Percentiles rank a stretch among this genome's conserved stretches.
Evolutionary conservation across 2,329 filamentous ascomycete genomes (phyloP).

Genomic region (Penicillium sp.): DNA sequence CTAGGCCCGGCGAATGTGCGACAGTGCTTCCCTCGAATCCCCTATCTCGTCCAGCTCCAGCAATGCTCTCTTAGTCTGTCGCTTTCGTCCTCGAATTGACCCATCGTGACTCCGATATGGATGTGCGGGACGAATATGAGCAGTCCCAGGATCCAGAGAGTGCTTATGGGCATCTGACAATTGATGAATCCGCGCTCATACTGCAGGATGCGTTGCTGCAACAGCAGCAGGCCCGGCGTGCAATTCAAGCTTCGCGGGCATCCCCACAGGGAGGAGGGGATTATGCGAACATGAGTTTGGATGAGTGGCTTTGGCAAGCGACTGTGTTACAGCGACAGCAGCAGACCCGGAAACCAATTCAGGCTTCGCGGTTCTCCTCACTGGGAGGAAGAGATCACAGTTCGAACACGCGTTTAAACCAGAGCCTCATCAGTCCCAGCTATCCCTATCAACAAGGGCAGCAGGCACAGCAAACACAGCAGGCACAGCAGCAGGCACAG

Average conservation of each 20-base stretch:
- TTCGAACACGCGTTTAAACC: not conserved
- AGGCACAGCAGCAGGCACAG: not conserved
- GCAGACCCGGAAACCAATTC: not conserved
- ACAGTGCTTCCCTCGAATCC: not conserved
- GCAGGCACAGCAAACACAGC: not conserved
- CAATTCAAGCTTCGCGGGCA: not conserved
- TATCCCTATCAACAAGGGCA: not conserved
- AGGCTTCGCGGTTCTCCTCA: not conserved
- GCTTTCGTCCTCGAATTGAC: not conserved
- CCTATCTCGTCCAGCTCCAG: not conserved
- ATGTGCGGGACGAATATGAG: not conserved
- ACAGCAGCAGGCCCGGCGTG: not conserved
- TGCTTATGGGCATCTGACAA: constrained; percentile 6
- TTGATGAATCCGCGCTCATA: constrained; percentile 4
- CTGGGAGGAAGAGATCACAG: not conserved
- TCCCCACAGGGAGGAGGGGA: not conserved
- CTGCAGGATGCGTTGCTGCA: not conserved
- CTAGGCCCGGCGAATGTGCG: not conserved
- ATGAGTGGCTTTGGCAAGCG: not conserved
- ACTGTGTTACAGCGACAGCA: not conserved
- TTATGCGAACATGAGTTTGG: not conserved
- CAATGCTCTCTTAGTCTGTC: not conserved
- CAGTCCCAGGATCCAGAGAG: not conserved
- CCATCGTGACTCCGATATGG: not conserved
- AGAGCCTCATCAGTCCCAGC: not conserved